These are phyloP conservation scores for Brasilioporus rufonigricans DNA, from an alignment of 768 basidiomycete species.

Conservation along the genomic window DNA sequence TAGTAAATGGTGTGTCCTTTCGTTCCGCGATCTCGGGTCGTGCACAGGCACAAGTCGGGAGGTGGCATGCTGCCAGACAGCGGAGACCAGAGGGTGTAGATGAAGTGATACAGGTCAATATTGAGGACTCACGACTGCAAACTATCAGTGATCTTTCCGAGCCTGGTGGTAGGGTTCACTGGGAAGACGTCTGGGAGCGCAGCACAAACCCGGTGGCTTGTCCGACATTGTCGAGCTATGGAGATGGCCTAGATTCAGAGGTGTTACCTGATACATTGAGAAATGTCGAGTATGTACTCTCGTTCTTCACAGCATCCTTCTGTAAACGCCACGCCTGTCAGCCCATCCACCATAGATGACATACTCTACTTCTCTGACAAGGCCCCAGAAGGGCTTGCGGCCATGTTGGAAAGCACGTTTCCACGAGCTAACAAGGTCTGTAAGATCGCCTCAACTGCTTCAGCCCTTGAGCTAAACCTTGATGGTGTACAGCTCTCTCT, in stretches of 20 bases:
- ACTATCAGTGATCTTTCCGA: constrained; percentile 1
- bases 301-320: not conserved
- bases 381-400: constrained; percentile 54
- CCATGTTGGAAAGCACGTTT: constrained; percentile 40
- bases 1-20: constrained; percentile 45
- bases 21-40: constrained; percentile 63
- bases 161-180: constrained; percentile 32
- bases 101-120: not conserved
- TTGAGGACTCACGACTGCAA: constrained; percentile 1
- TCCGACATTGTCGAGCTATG: not conserved
- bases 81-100: constrained; percentile 3
- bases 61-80: constrained; percentile 60
- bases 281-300: constrained; percentile 24
- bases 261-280: constrained; percentile 41
- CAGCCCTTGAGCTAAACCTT: not conserved
- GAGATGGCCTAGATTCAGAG: not conserved
- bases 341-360: constrained; percentile 13
- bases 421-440: constrained; percentile 49
- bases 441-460: constrained; percentile 1
- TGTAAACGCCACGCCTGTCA: constrained; percentile 7
- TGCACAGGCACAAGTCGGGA: constrained; percentile 60
- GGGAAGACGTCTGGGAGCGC: constrained; percentile 53
- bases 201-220: constrained; percentile 8
- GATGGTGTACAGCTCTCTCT: constrained; percentile 54
- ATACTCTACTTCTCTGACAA: constrained; percentile 58